Percentiles rank a stretch among this genome's conserved stretches.
Conservation (phyloP, 352 stramenopile genomes). For the Thraustochytrium striatum region DNA sequence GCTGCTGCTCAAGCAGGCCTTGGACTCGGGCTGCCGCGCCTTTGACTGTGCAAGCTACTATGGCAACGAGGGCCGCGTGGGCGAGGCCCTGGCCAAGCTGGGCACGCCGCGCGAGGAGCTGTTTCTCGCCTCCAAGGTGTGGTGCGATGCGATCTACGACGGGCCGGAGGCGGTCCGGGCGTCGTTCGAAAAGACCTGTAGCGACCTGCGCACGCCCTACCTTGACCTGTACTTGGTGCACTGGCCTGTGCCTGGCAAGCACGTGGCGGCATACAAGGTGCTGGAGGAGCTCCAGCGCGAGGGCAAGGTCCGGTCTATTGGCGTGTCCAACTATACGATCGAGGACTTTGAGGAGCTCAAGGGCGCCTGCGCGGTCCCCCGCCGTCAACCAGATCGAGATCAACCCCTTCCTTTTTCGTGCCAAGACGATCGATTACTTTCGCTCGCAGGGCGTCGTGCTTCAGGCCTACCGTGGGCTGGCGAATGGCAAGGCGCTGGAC, state of each 20-base stretch:
- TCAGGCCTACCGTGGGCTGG: slow-evolving; percentile 65
- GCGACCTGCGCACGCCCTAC: slow-evolving; percentile 63
- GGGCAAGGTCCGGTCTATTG: slow-evolving; percentile 66
- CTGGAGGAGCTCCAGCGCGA: slow-evolving; percentile 58
- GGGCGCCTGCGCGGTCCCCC: slow-evolving; percentile 53
- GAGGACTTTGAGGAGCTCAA: slow-evolving; percentile 70
- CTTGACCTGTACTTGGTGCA: slow-evolving; percentile 71
- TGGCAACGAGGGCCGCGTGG: slow-evolving; percentile 64
- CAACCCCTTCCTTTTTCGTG: slow-evolving; percentile 68
- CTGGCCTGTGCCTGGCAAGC: slow-evolving; percentile 66
- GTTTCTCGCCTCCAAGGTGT: slow-evolving; percentile 68
- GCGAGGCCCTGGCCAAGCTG: slow-evolving; percentile 62
- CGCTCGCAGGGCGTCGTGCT: slow-evolving; percentile 63
- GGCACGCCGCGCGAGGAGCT: slow-evolving; percentile 56
- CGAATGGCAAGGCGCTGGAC: slow-evolving; percentile 66
- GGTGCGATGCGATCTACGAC: slow-evolving; percentile 68
- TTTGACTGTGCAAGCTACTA: slow-evolving; percentile 72
- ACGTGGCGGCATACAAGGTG: slow-evolving; percentile 65
- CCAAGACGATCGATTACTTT: slow-evolving; percentile 65
- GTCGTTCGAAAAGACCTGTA: slow-evolving; percentile 61
- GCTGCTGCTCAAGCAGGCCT: slow-evolving; percentile 59
- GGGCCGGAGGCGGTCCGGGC: slow-evolving; percentile 60
- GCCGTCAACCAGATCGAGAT: slow-evolving; percentile 74
- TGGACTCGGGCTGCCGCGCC: slow-evolving; percentile 63
- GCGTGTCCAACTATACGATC: slow-evolving; percentile 67